These are phyloP conservation scores for Penicillium chermesinum DNA, from an alignment of 495 filamentous ascomycete species.

Conservation along the genomic window DNA sequence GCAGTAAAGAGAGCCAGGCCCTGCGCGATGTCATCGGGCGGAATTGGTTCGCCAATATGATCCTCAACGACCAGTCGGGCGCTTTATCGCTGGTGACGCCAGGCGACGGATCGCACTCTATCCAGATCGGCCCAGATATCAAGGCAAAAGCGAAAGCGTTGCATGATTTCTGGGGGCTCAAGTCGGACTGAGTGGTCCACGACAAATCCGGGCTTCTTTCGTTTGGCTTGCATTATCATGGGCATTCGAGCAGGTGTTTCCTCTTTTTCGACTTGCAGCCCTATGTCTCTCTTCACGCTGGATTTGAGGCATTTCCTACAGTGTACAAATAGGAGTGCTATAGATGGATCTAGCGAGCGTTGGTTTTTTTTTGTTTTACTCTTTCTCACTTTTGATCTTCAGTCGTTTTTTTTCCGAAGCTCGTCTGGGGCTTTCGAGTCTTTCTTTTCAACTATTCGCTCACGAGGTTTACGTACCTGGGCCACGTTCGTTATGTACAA, in stretches of 20 bases:
- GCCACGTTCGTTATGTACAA: background rate
- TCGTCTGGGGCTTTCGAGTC: background rate
- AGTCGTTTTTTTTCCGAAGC: too few species aligned
- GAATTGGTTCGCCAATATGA: slow-evolving; percentile 22
- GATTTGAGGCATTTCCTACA: background rate
- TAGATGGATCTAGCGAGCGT: background rate
- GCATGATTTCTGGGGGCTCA: slow-evolving; percentile 1
- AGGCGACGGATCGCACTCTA: slow-evolving; percentile 16
- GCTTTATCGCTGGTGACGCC: slow-evolving; percentile 24
- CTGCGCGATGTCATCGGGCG: slow-evolving; percentile 25
- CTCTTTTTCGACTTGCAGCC: background rate
- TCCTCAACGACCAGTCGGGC: slow-evolving; percentile 25
- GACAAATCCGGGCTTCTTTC: background rate
- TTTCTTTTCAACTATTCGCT: background rate
- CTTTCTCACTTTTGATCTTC: background rate
- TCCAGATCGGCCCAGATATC: slow-evolving; percentile 28
- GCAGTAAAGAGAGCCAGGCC: slow-evolving; percentile 9
- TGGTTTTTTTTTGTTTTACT: background rate
- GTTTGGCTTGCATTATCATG: background rate
- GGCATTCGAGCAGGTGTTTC: background rate
- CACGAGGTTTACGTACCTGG: background rate
- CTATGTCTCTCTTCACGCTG: background rate
- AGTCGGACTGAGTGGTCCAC: background rate
- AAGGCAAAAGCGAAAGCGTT: slow-evolving; percentile 17
- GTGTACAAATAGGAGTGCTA: background rate